Percentiles rank a stretch among this genome's conserved stretches.
Conservation (phyloP, 140 eudicot species). For the Flaveria floridana region DNA sequence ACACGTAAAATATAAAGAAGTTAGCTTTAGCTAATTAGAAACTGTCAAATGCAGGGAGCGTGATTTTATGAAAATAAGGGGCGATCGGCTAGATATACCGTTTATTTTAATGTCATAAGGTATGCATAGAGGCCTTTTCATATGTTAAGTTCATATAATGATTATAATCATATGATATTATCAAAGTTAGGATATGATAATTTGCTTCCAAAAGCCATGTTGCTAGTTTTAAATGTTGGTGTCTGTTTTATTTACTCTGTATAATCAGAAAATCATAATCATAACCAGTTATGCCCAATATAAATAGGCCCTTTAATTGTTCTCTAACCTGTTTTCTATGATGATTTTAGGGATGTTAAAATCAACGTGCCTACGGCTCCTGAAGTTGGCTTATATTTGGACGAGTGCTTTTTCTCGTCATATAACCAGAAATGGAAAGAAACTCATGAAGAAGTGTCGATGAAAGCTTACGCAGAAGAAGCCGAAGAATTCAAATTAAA, state of each 20-base stretch:
- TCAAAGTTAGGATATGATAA: no score
- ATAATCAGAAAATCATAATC: no score
- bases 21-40: neutral
- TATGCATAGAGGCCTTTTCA: neutral
- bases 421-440: constrained; percentile 76
- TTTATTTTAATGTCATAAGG: no score
- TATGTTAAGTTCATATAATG: neutral
- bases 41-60: neutral
- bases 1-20: neutral
- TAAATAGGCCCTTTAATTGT: neutral
- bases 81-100: no score
- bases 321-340: constrained; percentile 6
- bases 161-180: neutral
- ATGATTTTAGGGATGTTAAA: constrained; percentile 52
- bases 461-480: constrained; percentile 69
- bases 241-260: no score
- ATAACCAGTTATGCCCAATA: neutral
- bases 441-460: constrained; percentile 76
- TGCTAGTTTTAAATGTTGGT: neutral
- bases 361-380: constrained; percentile 95
- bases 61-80: no score
- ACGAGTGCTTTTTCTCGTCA: constrained; percentile 84
- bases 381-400: constrained; percentile 88
- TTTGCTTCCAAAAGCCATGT: neutral
- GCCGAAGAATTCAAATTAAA: constrained; percentile 84